These are phyloP conservation scores for Pterocarpus macrocarpus DNA, from an alignment of 306 rosid genomes.

Conservation along the genomic window DNA sequence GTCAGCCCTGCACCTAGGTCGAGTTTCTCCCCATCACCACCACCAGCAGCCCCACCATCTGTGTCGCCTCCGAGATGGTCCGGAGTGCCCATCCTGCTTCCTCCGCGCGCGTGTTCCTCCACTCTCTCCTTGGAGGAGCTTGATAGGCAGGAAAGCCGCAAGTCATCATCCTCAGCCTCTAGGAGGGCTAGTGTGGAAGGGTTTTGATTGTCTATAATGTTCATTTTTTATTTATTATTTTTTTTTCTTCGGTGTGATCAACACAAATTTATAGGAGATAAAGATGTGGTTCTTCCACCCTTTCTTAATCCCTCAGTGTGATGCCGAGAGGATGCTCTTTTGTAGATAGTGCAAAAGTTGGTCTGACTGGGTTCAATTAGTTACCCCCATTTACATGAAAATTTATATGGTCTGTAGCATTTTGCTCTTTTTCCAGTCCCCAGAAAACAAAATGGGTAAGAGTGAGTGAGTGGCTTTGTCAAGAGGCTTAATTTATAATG, in stretches of 20 bases:
- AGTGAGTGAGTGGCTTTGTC: constrained; percentile 1
- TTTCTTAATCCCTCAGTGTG: constrained; percentile 54
- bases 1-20: constrained; percentile 67
- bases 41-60: constrained; percentile 61
- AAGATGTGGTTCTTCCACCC: constrained; percentile 65
- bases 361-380: constrained; percentile 51
- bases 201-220: constrained; percentile 79
- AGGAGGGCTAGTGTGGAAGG: constrained; percentile 91
- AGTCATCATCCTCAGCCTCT: constrained; percentile 73
- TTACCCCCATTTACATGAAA: constrained; percentile 49
- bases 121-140: constrained; percentile 78
- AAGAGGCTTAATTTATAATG: neutral
- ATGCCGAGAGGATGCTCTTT: constrained; percentile 64
- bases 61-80: constrained; percentile 77
- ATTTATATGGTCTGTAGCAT: constrained; percentile 37
- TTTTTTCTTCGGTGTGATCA: constrained; percentile 67
- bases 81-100: constrained; percentile 52
- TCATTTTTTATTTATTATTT: constrained; percentile 48
- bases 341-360: constrained; percentile 77
- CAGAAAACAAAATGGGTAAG: neutral
- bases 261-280: constrained; percentile 83
- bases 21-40: constrained; percentile 85
- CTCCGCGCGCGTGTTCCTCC: constrained; percentile 76
- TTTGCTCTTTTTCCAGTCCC: constrained; percentile 8
- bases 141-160: constrained; percentile 81